Conservation (phyloP, 768 basidiomycete species). For the Tricholoma sp. region DNA sequence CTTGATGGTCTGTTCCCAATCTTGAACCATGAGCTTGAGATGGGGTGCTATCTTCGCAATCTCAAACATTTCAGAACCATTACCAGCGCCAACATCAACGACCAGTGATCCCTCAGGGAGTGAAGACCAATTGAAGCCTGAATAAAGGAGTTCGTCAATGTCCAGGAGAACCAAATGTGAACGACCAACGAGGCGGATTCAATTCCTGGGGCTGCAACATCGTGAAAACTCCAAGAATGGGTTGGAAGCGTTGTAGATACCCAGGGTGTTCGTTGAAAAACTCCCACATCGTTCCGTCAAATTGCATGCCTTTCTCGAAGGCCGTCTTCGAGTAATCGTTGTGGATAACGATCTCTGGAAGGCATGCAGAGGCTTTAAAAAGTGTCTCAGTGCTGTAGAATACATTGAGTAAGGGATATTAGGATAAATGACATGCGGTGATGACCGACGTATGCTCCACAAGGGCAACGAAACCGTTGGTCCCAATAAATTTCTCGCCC, state of each 20-base stretch:
- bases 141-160: background rate
- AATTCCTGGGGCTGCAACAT: slow-evolving; percentile 8
- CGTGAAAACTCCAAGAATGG: background rate
- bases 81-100: slow-evolving; percentile 33
- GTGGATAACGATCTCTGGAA: background rate
- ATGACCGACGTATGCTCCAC: background rate
- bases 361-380: background rate
- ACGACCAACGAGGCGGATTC: background rate
- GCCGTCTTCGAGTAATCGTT: background rate
- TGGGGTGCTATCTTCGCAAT: slow-evolving; percentile 25
- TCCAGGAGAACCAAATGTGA: background rate
- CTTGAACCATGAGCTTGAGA: slow-evolving; percentile 30
- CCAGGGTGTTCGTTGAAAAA: background rate
- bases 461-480: background rate
- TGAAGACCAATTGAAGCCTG: slow-evolving; percentile 17
- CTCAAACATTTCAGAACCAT: slow-evolving; percentile 25
- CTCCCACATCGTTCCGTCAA: background rate
- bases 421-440: background rate
- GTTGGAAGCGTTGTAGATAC: background rate
- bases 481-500: background rate
- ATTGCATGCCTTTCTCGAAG: background rate
- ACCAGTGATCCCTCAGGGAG: slow-evolving; percentile 13
- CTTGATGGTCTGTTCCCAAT: background rate
- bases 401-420: background rate
- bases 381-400: background rate